A percentile compares a stretch with the other conserved stretches of the same genome.
These are phyloP conservation scores for Candida frijolesensis DNA, from an alignment of 1,139 yeast genomes.

Conservation along the genomic window DNA sequence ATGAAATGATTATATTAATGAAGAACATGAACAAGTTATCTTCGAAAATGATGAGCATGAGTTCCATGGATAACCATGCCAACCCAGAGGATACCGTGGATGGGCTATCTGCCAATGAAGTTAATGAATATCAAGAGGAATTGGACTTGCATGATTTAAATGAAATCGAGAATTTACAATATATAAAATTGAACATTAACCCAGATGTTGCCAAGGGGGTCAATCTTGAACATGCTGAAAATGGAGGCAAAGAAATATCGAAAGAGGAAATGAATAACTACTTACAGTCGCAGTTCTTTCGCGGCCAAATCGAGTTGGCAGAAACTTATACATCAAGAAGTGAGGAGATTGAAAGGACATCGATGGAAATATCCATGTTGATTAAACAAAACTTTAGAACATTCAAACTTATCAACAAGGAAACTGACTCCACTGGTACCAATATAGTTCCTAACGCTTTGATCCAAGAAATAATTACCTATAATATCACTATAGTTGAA, in stretches of 20 bases:
- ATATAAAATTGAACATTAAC: constrained; percentile 60
- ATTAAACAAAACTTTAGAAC: constrained; percentile 56
- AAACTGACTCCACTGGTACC: constrained; percentile 10
- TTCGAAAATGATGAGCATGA: constrained; percentile 73
- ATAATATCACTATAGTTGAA: constrained; percentile 44
- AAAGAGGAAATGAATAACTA: constrained; percentile 26
- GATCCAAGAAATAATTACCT: constrained; percentile 39
- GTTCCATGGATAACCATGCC: constrained; percentile 17
- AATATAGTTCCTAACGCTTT: constrained; percentile 29
- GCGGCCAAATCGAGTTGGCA: constrained; percentile 37
- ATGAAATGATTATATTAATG: constrained; percentile 72
- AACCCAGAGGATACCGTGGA: constrained; percentile 16
- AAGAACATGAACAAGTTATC: constrained; percentile 88
- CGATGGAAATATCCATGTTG: constrained; percentile 50
- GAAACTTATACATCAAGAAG: constrained; percentile 38
- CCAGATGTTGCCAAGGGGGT: constrained; percentile 19
- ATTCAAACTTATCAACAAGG: constrained; percentile 20
- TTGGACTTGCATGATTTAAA: constrained; percentile 66
- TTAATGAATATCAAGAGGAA: constrained; percentile 48
- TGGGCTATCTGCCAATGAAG: constrained; percentile 29
- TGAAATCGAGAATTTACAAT: constrained; percentile 49
- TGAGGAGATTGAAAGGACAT: constrained; percentile 49
- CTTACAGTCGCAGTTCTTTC: constrained; percentile 24
- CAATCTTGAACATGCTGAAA: constrained; percentile 9
- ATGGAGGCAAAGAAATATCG: constrained; percentile 11